A percentile compares a stretch with the other conserved stretches of the same genome.
phyloP scores from a whole-genome alignment of 768 basidiomycete species.

The Leucosporidium scottii region DNA sequence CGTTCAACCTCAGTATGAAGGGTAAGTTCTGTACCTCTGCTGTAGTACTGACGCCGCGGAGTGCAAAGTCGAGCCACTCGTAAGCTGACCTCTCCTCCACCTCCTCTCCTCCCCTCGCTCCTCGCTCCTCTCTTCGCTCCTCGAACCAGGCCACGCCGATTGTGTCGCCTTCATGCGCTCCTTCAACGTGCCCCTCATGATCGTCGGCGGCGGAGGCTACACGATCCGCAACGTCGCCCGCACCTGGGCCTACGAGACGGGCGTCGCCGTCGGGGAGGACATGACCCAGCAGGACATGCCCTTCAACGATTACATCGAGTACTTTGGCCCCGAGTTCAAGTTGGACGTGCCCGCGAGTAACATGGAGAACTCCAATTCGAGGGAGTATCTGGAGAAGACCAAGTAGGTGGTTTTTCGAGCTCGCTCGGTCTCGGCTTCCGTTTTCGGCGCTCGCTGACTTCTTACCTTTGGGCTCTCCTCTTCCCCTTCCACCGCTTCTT shows the following conservation, averaged over 20 bases:
- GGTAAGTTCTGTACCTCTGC: slow-evolving; percentile 41
- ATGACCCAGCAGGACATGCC: slow-evolving; percentile 62
- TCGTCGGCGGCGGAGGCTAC: slow-evolving; percentile 93
- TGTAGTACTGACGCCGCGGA: not conserved
- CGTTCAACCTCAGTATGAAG: slow-evolving; percentile 91
- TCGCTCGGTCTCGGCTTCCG: not conserved
- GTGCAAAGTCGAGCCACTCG: too few relatives aligned
- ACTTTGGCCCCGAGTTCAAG: slow-evolving; percentile 91
- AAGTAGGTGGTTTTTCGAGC: slow-evolving; percentile 49
- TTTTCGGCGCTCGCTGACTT: slow-evolving; percentile 35
- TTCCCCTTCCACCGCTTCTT: not conserved
- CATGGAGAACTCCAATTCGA: slow-evolving; percentile 85
- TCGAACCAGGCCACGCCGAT: slow-evolving; percentile 65
- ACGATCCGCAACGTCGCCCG: slow-evolving; percentile 94
- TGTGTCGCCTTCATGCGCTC: slow-evolving; percentile 80
- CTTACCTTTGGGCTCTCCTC: slow-evolving; percentile 1
- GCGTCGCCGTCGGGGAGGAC: slow-evolving; percentile 82
- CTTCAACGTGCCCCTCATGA: slow-evolving; percentile 75
- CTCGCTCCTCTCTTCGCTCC: not conserved
- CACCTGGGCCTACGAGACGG: slow-evolving; percentile 95
- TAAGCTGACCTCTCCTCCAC: not conserved
- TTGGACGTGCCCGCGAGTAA: slow-evolving; percentile 86
- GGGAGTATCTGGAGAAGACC: slow-evolving; percentile 71
- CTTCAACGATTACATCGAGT: slow-evolving; percentile 89
- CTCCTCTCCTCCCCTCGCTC: not conserved